Evolutionary conservation across 2,329 filamentous ascomycete species (phyloP).

Genomic region (Arthrinium puccinioides): DNA sequence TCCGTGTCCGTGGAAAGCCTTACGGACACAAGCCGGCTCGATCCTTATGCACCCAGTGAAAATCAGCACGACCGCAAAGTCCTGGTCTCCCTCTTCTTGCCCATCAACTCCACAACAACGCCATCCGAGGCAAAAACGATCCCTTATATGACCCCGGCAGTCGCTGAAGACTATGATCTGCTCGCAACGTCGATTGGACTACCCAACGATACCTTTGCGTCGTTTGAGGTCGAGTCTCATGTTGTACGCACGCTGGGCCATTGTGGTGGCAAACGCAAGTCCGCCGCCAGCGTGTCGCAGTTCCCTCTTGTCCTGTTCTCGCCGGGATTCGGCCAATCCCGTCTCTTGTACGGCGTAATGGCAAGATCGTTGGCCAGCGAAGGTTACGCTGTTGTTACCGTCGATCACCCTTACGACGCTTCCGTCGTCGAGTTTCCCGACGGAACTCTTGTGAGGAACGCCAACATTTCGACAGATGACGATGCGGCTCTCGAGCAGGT

Average conservation of each 20-base stretch:
- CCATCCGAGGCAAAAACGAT: not conserved
- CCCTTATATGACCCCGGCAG: conserved; percentile 5
- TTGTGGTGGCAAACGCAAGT: not conserved
- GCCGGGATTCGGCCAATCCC: conserved; percentile 19
- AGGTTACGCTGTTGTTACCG: conserved; percentile 32
- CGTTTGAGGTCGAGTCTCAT: not conserved
- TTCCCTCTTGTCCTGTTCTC: conserved; percentile 25
- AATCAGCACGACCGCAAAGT: conserved; percentile 3
- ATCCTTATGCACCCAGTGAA: conserved; percentile 4
- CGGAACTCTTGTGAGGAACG: conserved; percentile 16
- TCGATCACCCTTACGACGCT: conserved; percentile 37
- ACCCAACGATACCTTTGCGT: conserved; percentile 3
- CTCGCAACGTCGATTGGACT: conserved; percentile 1
- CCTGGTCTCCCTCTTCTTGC: conserved; percentile 4
- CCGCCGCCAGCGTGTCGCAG: not conserved
- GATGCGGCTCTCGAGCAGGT: conserved; percentile 1
- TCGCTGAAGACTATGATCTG: conserved; percentile 3
- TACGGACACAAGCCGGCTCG: conserved; percentile 2
- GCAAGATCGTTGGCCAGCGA: conserved; percentile 30
- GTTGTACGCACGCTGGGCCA: not conserved
- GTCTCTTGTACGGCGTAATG: conserved; percentile 30
- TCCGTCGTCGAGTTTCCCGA: conserved; percentile 32
- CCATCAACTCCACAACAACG: not conserved
- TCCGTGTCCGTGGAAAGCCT: conserved; percentile 1
- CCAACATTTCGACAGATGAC: conserved; percentile 7